These are phyloP conservation scores for Pichia scutulata DNA, from an alignment of 805 yeast genomes.

Conservation along the genomic window DNA sequence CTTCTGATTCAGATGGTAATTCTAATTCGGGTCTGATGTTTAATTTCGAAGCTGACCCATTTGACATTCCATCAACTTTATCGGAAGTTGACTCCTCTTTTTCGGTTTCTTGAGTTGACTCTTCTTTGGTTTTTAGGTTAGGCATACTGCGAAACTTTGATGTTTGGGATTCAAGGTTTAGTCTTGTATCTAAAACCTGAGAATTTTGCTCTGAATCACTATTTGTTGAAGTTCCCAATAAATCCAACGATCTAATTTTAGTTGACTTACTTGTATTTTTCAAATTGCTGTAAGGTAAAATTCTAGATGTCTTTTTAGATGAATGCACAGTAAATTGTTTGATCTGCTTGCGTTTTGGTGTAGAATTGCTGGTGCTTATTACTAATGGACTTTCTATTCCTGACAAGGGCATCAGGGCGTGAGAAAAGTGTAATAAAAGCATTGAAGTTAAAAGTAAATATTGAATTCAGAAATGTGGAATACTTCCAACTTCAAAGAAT, in stretches of 20 bases:
- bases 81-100: neutral
- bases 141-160: neutral
- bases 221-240: neutral
- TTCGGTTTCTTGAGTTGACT: neutral
- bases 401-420: neutral
- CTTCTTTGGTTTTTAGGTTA: neutral
- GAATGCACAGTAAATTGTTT: constrained; percentile 31
- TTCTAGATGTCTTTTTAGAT: constrained; percentile 19
- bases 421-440: neutral
- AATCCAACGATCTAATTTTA: constrained; percentile 16
- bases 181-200: neutral
- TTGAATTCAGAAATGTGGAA: neutral
- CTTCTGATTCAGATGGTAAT: neutral
- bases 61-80: neutral
- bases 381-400: neutral
- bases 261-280: constrained; percentile 29
- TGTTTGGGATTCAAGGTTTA: neutral
- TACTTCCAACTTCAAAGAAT: neutral
- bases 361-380: neutral
- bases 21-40: neutral
- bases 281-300: constrained; percentile 25
- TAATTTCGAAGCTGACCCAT: neutral
- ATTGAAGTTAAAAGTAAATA: neutral
- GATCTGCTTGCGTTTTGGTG: constrained; percentile 19
- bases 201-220: neutral